Evolutionary conservation across 306 rosid genomes (phyloP).

Genomic region (Prunus dulcis): DNA sequence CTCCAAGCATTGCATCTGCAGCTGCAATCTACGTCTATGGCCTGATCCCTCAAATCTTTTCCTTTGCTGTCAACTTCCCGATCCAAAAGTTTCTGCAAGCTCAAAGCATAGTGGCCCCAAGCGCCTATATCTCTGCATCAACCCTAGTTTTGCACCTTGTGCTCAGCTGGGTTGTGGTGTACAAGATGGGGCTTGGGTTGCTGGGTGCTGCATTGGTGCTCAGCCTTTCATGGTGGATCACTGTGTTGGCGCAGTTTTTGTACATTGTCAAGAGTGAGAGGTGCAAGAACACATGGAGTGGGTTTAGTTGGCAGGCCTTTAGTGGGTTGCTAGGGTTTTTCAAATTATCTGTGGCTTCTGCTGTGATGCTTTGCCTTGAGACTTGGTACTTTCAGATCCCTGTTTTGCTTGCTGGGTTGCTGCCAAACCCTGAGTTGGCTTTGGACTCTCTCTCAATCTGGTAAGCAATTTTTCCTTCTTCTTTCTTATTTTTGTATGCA

Average conservation of each 20-base stretch:
- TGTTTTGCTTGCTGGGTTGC: conserved; percentile 74
- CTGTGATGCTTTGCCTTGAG: conserved; percentile 73
- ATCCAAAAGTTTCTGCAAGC: conserved; percentile 77
- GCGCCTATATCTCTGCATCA: conserved; percentile 57
- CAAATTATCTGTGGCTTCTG: conserved; percentile 60
- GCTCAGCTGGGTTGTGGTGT: conserved; percentile 59
- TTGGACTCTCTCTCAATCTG: conserved; percentile 67
- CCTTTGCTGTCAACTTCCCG: conserved; percentile 67
- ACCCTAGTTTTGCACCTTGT: conserved; percentile 47
- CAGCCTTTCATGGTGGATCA: conserved; percentile 84
- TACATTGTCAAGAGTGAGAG: conserved; percentile 55
- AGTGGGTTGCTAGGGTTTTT: conserved; percentile 51
- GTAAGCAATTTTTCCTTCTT: conserved; percentile 22
- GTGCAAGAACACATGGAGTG: conserved; percentile 59
- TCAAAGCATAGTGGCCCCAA: conserved; percentile 71
- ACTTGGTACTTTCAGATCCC: conserved; percentile 75
- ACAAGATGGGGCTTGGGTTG: conserved; percentile 52
- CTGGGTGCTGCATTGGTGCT: conserved; percentile 63
- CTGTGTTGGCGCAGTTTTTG: conserved; percentile 57
- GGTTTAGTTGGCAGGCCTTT: conserved; percentile 50
- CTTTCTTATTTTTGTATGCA: background rate
- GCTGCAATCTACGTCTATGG: conserved; percentile 63
- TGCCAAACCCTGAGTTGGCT: conserved; percentile 63
- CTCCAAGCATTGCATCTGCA: conserved; percentile 48
- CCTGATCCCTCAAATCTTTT: conserved; percentile 73